Conservation (phyloP, 176 grass and related monocot genomes). For the maize (Zea mays) region DNA sequence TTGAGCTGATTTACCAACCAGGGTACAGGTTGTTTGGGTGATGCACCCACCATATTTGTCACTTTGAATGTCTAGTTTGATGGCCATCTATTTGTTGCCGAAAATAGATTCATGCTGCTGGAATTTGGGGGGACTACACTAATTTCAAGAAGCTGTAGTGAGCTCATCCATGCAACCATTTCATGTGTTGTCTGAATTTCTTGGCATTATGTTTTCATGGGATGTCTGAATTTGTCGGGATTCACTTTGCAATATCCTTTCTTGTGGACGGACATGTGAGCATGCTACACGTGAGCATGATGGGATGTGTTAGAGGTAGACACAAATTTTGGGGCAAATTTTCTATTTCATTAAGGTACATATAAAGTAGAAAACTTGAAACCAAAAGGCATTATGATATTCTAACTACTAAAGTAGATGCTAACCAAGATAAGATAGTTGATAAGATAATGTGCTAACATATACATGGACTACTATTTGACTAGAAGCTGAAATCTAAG, state of each 20-base stretch:
- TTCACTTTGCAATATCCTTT: neutral
- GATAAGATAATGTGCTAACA: too few relatives aligned
- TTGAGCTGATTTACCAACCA: neutral
- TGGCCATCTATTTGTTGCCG: neutral
- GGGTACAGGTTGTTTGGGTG: neutral
- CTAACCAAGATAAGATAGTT: too few relatives aligned
- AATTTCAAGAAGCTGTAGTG: neutral
- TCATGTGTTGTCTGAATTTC: neutral
- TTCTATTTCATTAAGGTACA: too few relatives aligned
- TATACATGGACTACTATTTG: too few relatives aligned
- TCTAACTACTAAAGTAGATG: too few relatives aligned
- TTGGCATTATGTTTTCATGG: neutral
- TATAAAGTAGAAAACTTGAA: too few relatives aligned
- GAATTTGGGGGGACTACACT: neutral
- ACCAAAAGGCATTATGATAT: too few relatives aligned
- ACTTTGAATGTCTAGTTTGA: conserved; percentile 18
- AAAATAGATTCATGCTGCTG: neutral
- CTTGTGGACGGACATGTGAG: neutral
- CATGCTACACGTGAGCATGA: neutral
- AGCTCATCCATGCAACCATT: neutral
- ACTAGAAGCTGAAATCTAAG: too few relatives aligned
- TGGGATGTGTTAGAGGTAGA: neutral
- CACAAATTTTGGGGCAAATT: too few relatives aligned
- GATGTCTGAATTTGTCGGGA: neutral
- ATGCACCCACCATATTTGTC: neutral